Base-by-base conservation (phyloP, 306 rosid species). In the Acacia acuminata region DNA sequence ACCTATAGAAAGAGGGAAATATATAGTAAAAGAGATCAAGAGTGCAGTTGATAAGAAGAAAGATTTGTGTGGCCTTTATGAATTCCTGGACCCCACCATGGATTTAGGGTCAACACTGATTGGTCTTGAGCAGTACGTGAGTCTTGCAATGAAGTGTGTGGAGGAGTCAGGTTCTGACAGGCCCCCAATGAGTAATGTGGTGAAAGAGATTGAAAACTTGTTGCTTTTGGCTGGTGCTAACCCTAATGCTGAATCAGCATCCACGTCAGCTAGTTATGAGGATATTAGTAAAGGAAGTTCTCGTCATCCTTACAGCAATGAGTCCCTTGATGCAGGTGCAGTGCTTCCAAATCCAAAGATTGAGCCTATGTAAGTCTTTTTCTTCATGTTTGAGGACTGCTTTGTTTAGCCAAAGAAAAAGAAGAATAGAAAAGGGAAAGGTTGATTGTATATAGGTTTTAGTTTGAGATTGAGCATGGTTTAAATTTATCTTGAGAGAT, bases 131-230 rank as follows among this genome's bases (percentile, higher is more conserved):
- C 83, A 63, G 83, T 90, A 83, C 78, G 86, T 90, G 50, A 85
- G 88, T 43, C 55, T 90, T 64, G 86, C 89, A 69, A 45, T 92
- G 87, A 70, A 34, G 56, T 92, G 97, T 51, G 85, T 88, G 2
- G 83, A 78, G 73, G 93, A 92, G 10, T 68, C 76, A 14, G 83
- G 87, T n/a, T 48, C 19, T 22, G 76, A 82, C 13, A 86, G 94
- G 85, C 97, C 97, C 47, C 73, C 71, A 36, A 92, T 90, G 94
- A 84, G 90, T 40, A 81, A 82, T 17, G 94, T 90, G 73, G 91
- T 89, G 48, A 88, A 85, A 76, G 90, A 78, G 78, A 72, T 92
- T 17, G 93, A 90, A 61, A 78, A 73, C 66, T 85, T 92, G 4
- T 67, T 87, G 89, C 82, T 74, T 51, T 77, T 77, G 42, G 86